These are phyloP conservation scores for Chaetoscypha palmicola DNA, from an alignment of 2,329 filamentous ascomycete genomes.

Conservation along the genomic window DNA sequence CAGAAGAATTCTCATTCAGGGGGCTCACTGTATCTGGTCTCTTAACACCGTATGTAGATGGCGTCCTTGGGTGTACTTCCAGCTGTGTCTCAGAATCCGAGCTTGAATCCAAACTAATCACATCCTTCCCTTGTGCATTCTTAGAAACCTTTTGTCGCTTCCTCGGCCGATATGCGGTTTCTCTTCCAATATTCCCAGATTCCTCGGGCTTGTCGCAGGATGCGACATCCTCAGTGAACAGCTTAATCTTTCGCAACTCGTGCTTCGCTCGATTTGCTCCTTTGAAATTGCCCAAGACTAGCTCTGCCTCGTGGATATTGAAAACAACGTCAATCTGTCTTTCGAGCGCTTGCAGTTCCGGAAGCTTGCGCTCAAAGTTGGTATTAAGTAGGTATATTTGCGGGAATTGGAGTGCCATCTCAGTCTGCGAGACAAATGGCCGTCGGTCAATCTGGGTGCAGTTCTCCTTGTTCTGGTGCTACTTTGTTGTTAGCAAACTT, in stretches of 20 bases:
- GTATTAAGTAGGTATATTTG: slow-evolving; percentile 57
- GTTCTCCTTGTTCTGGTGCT: no score
- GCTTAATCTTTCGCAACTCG: slow-evolving; percentile 63
- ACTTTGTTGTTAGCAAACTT: no score
- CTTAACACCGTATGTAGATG: background rate
- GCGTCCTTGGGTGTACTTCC: background rate
- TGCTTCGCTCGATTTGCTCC: slow-evolving; percentile 65
- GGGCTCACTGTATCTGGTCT: background rate
- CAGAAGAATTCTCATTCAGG: background rate
- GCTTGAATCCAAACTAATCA: slow-evolving; percentile 22
- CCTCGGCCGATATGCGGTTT: slow-evolving; percentile 35
- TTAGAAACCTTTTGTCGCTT: slow-evolving; percentile 23
- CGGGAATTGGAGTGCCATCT: slow-evolving; percentile 23
- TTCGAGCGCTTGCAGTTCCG: slow-evolving; percentile 56
- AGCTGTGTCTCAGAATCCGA: background rate
- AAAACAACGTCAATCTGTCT: slow-evolving; percentile 61
- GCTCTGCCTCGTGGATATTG: slow-evolving; percentile 61
- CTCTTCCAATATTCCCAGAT: slow-evolving; percentile 12
- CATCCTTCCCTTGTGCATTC: slow-evolving; percentile 15
- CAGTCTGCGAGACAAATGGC: no score
- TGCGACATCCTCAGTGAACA: slow-evolving; percentile 35
- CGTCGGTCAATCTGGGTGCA: no score
- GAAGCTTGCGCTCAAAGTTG: slow-evolving; percentile 9
- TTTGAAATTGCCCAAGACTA: slow-evolving; percentile 68
- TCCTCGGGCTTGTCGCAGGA: background rate